Conservation (phyloP, 208 protist genomes). For the Acanthamoeba healyi region DNA sequence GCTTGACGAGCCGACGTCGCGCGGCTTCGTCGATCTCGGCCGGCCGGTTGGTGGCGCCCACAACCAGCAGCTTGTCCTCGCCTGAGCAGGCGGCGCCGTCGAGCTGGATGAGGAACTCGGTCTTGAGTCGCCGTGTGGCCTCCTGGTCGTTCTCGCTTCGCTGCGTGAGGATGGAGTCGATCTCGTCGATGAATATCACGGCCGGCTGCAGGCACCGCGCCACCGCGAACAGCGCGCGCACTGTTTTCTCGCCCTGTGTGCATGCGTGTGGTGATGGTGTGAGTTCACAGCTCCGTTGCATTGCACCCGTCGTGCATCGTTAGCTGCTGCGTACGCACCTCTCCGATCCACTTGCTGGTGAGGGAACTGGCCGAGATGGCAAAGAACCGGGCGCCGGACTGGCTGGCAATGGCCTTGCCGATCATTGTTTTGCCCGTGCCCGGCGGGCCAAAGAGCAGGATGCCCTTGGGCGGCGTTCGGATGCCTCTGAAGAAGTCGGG, state of each 20-base stretch:
- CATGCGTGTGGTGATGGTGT: background rate
- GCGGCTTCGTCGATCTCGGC: slow-evolving; percentile 96
- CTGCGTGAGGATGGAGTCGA: slow-evolving; percentile 92
- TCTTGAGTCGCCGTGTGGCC: slow-evolving; percentile 94
- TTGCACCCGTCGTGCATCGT: no score
- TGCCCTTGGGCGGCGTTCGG: slow-evolving; percentile 87
- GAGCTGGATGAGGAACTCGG: slow-evolving; percentile 96
- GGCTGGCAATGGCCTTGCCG: slow-evolving; percentile 91
- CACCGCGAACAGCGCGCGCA: slow-evolving; percentile 92
- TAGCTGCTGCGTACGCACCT: slow-evolving; percentile 67
- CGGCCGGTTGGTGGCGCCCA: slow-evolving; percentile 89
- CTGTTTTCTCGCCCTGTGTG: slow-evolving; percentile 91
- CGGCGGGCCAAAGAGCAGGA: slow-evolving; percentile 92
- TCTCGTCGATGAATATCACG: slow-evolving; percentile 96
- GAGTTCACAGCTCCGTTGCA: no score
- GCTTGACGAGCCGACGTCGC: slow-evolving; percentile 93
- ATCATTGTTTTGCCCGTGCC: slow-evolving; percentile 92
- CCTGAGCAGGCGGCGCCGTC: slow-evolving; percentile 88
- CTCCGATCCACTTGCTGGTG: slow-evolving; percentile 92
- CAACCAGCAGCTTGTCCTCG: slow-evolving; percentile 76
- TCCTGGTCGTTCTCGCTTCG: slow-evolving; percentile 90
- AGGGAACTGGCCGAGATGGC: slow-evolving; percentile 91
- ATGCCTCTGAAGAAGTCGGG: slow-evolving; percentile 90
- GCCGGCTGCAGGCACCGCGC: slow-evolving; percentile 88
- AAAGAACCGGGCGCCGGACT: slow-evolving; percentile 92